Evolutionary conservation across 192 early-diverging fungal genomes (phyloP).

Genomic region (Umbelopsis sp.): DNA sequence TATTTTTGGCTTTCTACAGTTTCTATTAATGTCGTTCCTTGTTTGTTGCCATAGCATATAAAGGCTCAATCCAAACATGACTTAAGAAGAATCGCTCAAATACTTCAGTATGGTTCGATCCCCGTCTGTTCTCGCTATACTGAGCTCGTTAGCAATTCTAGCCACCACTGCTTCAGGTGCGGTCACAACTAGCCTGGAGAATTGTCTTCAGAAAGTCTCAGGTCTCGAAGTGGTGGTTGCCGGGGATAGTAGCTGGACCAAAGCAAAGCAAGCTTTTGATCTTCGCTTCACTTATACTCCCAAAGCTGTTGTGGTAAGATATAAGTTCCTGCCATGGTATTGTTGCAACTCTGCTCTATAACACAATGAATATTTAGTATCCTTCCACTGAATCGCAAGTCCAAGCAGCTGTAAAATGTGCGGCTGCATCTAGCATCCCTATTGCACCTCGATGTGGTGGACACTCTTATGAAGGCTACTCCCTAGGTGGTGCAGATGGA

Average conservation of each 20-base stretch:
- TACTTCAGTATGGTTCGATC: not conserved
- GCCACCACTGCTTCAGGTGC: not conserved
- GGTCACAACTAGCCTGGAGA: not conserved
- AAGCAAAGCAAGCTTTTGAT: not conserved
- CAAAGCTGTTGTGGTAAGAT: not conserved
- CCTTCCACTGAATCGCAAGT: conserved; percentile 7
- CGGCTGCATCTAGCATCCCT: conserved; percentile 26
- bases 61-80: too few species aligned
- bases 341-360: not conserved
- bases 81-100: too few species aligned
- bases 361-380: not conserved
- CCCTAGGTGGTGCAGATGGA: conserved; percentile 47
- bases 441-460: conserved; percentile 52
- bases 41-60: too few species aligned
- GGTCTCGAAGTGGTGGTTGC: not conserved
- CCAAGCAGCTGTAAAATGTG: conserved; percentile 38
- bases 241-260: not conserved
- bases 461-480: conserved; percentile 62
- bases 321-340: not conserved
- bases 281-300: conserved; percentile 10
- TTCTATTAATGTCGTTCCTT: too few species aligned
- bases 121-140: not conserved
- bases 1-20: too few species aligned
- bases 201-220: not conserved
- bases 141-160: not conserved